A percentile compares a stretch with the other conserved stretches of the same genome.
Evolutionary conservation across 345 rosid genomes (phyloP).

Genomic region (Salix koriyanagi): DNA sequence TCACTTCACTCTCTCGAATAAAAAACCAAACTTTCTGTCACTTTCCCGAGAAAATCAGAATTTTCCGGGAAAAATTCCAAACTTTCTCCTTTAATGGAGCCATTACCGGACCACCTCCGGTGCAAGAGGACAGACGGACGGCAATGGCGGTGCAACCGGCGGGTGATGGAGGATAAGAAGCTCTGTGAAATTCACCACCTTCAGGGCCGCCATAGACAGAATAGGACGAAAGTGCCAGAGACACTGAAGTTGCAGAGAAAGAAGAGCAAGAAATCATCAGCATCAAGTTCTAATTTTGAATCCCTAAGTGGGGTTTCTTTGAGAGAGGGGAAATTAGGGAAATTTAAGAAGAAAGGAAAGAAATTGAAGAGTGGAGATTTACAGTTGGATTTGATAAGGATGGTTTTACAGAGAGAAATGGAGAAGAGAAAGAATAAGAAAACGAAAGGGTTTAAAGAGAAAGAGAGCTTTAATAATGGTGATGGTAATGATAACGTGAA

Average conservation of each 20-base stretch:
- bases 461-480: conserved; percentile 13
- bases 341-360: conserved; percentile 17
- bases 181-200: conserved; percentile 77
- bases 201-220: conserved; percentile 56
- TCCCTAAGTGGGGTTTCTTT: too few relatives aligned
- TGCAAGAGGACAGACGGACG: conserved; percentile 90
- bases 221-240: conserved; percentile 58
- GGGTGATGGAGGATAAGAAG: conserved; percentile 72
- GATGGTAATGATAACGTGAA: conserved; percentile 23
- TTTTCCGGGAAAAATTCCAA: conserved; percentile 18
- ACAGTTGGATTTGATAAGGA: conserved; percentile 67
- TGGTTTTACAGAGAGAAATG: conserved; percentile 76
- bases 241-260: conserved; percentile 54
- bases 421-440: conserved; percentile 51
- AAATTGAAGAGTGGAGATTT: conserved; percentile 45
- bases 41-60: conserved; percentile 15
- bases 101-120: conserved; percentile 72
- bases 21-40: neutral
- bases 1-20: neutral
- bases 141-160: conserved; percentile 84
- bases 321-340: conserved; percentile 23
- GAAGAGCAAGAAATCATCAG: conserved; percentile 22
- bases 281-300: too few relatives aligned
- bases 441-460: neutral
- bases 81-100: conserved; percentile 15